Evolutionary conservation across 495 filamentous ascomycete species (phyloP).

Genomic region (Aspergillus taichungensis): DNA sequence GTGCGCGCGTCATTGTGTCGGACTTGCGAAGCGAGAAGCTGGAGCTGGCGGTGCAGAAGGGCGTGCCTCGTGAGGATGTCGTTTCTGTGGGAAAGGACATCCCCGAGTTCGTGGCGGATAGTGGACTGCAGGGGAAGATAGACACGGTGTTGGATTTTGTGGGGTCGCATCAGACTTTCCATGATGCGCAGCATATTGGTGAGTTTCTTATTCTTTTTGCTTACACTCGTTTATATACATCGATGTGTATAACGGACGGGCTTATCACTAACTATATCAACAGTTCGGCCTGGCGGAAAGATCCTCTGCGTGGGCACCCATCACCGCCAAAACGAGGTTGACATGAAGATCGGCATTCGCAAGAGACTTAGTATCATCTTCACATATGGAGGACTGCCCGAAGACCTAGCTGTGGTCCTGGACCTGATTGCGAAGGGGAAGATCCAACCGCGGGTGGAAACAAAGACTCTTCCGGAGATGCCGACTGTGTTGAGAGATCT

Average conservation of each 20-base stretch:
- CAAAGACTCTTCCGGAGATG: constrained; percentile 9
- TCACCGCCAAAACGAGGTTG: constrained; percentile 11
- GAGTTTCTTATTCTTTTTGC: background rate
- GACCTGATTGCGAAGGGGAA: constrained; percentile 10
- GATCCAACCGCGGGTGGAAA: constrained; percentile 11
- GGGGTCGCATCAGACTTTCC: constrained; percentile 11
- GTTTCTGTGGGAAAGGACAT: constrained; percentile 10
- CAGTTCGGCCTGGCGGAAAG: constrained; percentile 13
- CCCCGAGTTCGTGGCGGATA: constrained; percentile 7
- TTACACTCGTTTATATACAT: too few relatives aligned
- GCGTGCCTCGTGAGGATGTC: constrained; percentile 11
- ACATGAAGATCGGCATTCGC: constrained; percentile 19
- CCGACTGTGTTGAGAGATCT: constrained; percentile 11
- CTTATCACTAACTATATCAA: too few relatives aligned
- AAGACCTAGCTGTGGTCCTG: constrained; percentile 14
- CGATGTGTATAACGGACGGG: too few relatives aligned
- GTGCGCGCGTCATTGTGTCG: constrained; percentile 12
- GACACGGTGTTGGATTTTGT: constrained; percentile 18
- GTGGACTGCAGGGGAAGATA: constrained; percentile 8
- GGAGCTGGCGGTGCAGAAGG: constrained; percentile 4
- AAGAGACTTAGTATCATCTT: constrained; percentile 17
- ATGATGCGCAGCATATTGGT: constrained; percentile 15
- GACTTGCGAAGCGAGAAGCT: constrained; percentile 15
- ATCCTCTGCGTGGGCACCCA: constrained; percentile 15
- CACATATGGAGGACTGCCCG: constrained; percentile 16